A percentile compares a stretch with the other conserved stretches of the same genome.
phyloP scores from a whole-genome alignment of 2,329 filamentous ascomycete genomes.

The Arthroderma sp. region DNA sequence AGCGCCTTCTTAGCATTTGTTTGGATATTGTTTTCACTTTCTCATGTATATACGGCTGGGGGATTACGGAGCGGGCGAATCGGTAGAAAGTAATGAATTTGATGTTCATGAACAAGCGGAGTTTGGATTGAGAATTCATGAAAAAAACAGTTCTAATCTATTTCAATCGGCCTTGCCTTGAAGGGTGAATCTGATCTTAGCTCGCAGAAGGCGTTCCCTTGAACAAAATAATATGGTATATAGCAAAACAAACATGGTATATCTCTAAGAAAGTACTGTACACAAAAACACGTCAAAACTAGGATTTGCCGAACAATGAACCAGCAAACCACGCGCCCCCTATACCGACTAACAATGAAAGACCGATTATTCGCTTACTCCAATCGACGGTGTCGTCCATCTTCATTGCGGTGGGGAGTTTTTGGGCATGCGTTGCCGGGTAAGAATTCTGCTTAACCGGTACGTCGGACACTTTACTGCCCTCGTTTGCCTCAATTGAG shows the following conservation, averaged over 20 bases:
- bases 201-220: not conserved
- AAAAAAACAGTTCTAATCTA: too few species aligned
- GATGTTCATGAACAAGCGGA: too few species aligned
- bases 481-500: slow-evolving; percentile 6
- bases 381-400: slow-evolving; percentile 14
- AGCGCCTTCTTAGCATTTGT: not conserved
- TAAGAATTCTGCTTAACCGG: not conserved
- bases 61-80: not conserved
- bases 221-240: not conserved
- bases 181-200: not conserved
- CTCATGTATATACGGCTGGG: slow-evolving; percentile 8
- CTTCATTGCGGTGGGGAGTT: slow-evolving; percentile 10
- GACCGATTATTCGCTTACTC: slow-evolving; percentile 14
- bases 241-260: slow-evolving; percentile 1
- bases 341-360: slow-evolving; percentile 17
- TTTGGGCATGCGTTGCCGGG: not conserved
- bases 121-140: too few species aligned
- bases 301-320: slow-evolving; percentile 5
- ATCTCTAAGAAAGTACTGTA: not conserved
- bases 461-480: not conserved
- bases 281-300: not conserved
- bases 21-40: not conserved
- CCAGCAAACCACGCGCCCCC: slow-evolving; percentile 18
- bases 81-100: too few species aligned
- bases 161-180: not conserved